Percentiles rank a stretch among this genome's conserved stretches.
These are phyloP conservation scores for Fomitopsis palustris DNA, from an alignment of 1,284 basidiomycete species.

Conservation along the genomic window DNA sequence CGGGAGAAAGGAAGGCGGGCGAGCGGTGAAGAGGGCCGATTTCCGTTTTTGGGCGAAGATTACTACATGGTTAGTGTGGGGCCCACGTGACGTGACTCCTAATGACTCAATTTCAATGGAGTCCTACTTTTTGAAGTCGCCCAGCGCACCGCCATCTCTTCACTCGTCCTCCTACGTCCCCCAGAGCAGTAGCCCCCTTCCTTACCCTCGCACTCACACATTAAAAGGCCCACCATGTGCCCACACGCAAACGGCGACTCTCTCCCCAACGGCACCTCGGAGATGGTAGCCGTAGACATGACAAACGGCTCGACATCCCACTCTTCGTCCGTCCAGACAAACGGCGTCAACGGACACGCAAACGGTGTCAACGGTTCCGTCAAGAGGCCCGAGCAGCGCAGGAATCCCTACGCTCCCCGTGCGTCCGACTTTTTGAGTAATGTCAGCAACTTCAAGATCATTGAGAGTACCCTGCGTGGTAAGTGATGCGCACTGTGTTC, in stretches of 20 bases:
- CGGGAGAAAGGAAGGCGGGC: not conserved
- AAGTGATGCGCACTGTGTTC: constrained; percentile 7
- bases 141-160: not conserved
- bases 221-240: constrained; percentile 49
- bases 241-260: constrained; percentile 56
- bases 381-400: constrained; percentile 36
- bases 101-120: constrained; percentile 1
- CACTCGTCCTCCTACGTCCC: not conserved
- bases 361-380: constrained; percentile 32
- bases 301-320: constrained; percentile 13
- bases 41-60: not conserved
- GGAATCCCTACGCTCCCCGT: constrained; percentile 86
- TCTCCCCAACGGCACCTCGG: constrained; percentile 40
- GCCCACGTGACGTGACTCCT: not conserved
- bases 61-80: not conserved
- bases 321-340: constrained; percentile 18
- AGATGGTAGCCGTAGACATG: constrained; percentile 69
- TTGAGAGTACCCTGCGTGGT: constrained; percentile 96
- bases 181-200: constrained; percentile 28
- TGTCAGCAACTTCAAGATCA: constrained; percentile 93
- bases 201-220: not conserved
- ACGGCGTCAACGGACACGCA: constrained; percentile 39
- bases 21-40: not conserved
- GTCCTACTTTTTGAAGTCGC: not conserved
- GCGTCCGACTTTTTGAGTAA: constrained; percentile 91